These are phyloP conservation scores for Xanthoparmelia taractica DNA, from an alignment of 495 filamentous ascomycete species.

Conservation along the genomic window DNA sequence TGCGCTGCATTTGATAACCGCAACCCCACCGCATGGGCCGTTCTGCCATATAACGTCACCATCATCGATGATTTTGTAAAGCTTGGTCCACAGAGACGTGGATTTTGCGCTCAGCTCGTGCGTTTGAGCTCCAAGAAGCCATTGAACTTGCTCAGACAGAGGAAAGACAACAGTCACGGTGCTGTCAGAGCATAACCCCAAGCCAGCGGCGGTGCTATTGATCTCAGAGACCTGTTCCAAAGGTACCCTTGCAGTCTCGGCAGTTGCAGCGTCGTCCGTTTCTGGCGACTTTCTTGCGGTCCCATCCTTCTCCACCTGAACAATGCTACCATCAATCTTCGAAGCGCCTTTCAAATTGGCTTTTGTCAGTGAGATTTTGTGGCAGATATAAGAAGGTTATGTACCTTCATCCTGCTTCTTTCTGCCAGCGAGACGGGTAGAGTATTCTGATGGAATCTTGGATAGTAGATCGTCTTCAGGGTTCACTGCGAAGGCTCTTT, in stretches of 20 bases:
- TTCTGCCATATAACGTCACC: neutral
- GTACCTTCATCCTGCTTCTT: neutral
- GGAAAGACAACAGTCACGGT: neutral
- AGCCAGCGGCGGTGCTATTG: neutral
- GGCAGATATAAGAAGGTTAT: neutral
- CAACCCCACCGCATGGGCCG: neutral
- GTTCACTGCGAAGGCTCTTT: neutral
- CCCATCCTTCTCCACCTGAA: too few species aligned
- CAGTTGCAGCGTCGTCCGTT: neutral
- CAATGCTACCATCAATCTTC: too few species aligned
- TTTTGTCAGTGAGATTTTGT: neutral
- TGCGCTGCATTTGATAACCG: slow-evolving; percentile 14
- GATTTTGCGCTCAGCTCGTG: neutral
- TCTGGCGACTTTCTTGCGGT: neutral
- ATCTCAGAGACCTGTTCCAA: neutral
- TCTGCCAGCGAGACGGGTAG: neutral
- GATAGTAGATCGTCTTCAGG: neutral
- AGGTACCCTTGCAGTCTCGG: neutral
- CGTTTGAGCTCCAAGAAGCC: neutral
- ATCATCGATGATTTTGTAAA: neutral
- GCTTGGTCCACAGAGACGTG: neutral
- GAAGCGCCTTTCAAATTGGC: too few species aligned
- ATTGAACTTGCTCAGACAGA: neutral
- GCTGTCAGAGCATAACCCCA: neutral
- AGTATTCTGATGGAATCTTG: neutral